phyloP scores from a whole-genome alignment of 495 filamentous ascomycete species.

The Penicillium turbatum region DNA sequence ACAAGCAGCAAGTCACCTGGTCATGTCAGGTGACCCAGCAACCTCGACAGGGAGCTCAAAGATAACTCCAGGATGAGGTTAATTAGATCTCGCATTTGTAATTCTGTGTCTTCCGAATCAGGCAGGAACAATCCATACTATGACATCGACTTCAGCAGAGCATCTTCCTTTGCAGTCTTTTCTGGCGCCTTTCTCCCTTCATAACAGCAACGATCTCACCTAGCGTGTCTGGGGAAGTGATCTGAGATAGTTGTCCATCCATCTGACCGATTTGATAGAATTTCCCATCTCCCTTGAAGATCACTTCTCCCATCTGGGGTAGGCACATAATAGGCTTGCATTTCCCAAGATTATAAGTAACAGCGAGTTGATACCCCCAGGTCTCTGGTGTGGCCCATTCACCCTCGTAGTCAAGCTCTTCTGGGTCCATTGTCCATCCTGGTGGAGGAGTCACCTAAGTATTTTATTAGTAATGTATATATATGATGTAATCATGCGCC shows the following conservation, averaged over 20 bases:
- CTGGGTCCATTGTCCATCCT: slow-evolving; percentile 9
- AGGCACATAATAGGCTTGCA: slow-evolving; percentile 3
- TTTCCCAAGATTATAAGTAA: background rate
- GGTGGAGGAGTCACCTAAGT: slow-evolving; percentile 1
- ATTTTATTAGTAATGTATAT: too few species aligned
- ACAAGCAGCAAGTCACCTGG: too few species aligned
- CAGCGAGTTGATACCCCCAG: slow-evolving; percentile 1
- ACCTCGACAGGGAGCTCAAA: too few species aligned
- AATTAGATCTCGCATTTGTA: too few species aligned
- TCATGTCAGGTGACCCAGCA: too few species aligned
- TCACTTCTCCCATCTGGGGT: background rate
- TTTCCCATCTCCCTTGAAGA: background rate
- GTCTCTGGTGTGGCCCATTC: background rate
- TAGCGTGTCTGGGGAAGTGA: background rate
- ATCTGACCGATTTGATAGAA: background rate
- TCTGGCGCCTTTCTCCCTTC: too few species aligned
- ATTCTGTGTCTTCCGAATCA: too few species aligned
- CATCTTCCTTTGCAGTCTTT: too few species aligned
- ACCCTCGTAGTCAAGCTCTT: slow-evolving; percentile 6
- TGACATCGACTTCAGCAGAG: too few species aligned
- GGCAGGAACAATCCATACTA: too few species aligned
- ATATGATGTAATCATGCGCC: too few species aligned
- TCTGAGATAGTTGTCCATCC: background rate
- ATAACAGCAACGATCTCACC: background rate
- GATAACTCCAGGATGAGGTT: too few species aligned